These are phyloP conservation scores for Citropsis articulata DNA, from an alignment of 345 rosid genomes.

Conservation along the genomic window DNA sequence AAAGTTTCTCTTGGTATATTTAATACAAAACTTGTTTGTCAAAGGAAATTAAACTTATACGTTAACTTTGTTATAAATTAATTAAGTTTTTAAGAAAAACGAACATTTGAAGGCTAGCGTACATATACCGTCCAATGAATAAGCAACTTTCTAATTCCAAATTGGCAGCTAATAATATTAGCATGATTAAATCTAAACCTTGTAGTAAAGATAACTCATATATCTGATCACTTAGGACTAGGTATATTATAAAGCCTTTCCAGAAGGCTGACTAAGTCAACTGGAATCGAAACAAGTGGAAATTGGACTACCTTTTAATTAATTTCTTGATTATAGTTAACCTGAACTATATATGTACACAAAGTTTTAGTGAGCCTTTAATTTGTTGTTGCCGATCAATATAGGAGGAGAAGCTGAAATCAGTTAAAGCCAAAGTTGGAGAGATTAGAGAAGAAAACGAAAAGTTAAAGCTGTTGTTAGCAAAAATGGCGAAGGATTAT, in stretches of 20 bases:
- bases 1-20: too few relatives aligned
- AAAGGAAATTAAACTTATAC: too few relatives aligned
- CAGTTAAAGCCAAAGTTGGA: slow-evolving; percentile 34
- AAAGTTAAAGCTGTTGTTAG: slow-evolving; percentile 36
- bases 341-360: too few relatives aligned
- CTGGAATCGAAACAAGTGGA: not conserved
- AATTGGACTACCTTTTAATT: not conserved
- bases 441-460: slow-evolving; percentile 44
- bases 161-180: not conserved
- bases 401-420: slow-evolving; percentile 38
- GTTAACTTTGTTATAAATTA: too few relatives aligned
- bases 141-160: not conserved
- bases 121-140: not conserved
- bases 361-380: too few relatives aligned
- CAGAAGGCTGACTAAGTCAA: slow-evolving; percentile 3
- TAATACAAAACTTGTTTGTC: too few relatives aligned
- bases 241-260: not conserved
- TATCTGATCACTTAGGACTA: not conserved
- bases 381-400: not conserved
- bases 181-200: slow-evolving; percentile 4
- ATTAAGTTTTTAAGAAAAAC: too few relatives aligned
- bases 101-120: too few relatives aligned
- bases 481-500: slow-evolving; percentile 36
- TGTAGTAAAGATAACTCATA: not conserved
- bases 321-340: too few relatives aligned